Conservation (phyloP, 768 basidiomycete genomes). For the Gelatoporia subvermispora region DNA sequence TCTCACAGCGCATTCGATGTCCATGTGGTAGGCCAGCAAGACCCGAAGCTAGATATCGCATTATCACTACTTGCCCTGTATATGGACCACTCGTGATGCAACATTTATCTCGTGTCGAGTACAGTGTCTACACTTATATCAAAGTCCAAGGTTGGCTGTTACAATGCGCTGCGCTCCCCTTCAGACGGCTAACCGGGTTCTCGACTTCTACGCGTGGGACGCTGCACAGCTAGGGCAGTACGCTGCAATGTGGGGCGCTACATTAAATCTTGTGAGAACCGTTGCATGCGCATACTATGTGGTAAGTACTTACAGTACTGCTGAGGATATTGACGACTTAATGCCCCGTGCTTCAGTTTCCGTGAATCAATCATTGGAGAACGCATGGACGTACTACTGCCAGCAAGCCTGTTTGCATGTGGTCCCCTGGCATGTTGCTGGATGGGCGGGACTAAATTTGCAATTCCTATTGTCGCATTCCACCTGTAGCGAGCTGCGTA, state of each 20-base stretch:
- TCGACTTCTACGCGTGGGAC: background rate
- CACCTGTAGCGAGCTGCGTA: slow-evolving; percentile 5
- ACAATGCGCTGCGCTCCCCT: background rate
- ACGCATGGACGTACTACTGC: slow-evolving; percentile 16
- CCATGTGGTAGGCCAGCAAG: no score
- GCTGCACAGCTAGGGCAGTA: slow-evolving; percentile 7
- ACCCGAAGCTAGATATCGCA: no score
- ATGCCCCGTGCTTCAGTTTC: no score
- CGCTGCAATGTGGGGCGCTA: slow-evolving; percentile 11
- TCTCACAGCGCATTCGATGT: background rate
- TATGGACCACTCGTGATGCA: no score
- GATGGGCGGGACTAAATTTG: slow-evolving; percentile 20
- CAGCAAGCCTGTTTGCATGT: slow-evolving; percentile 21
- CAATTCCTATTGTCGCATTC: slow-evolving; percentile 18
- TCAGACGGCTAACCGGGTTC: background rate
- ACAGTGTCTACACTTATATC: no score
- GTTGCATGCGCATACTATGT: background rate
- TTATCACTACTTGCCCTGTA: no score
- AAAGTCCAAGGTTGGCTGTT: no score
- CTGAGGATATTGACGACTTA: slow-evolving; percentile 21
- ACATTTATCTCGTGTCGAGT: no score
- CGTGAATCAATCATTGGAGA: background rate
- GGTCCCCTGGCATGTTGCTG: slow-evolving; percentile 14
- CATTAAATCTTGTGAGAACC: background rate
- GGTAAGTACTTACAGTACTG: slow-evolving; percentile 17